Conservation (phyloP, 176 grass and related monocot genomes). For the Musa itinerans region DNA sequence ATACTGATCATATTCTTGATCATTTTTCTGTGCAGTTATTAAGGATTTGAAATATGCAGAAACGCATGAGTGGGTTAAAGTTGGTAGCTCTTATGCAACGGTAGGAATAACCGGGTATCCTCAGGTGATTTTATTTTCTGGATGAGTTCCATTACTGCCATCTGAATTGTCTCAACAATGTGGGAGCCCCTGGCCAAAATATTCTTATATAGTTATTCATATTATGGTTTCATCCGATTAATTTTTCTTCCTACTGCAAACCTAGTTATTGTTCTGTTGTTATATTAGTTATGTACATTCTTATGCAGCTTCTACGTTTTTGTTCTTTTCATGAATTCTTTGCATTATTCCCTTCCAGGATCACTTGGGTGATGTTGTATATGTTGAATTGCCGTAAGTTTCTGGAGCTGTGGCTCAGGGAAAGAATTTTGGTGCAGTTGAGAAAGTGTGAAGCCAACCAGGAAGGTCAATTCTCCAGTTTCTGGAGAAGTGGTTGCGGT, state of each 20-base stretch:
- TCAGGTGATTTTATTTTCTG: slow-evolving; percentile 37
- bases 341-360: slow-evolving; percentile 25
- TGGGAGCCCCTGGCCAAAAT: background rate
- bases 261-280: too few relatives aligned
- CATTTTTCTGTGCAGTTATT: slow-evolving; percentile 44
- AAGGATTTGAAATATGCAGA: slow-evolving; percentile 89
- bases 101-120: slow-evolving; percentile 86
- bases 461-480: slow-evolving; percentile 63
- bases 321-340: too few relatives aligned
- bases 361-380: slow-evolving; percentile 85
- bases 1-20: background rate
- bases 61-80: slow-evolving; percentile 83
- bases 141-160: background rate
- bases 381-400: slow-evolving; percentile 74
- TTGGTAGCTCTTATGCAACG: slow-evolving; percentile 57
- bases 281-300: too few relatives aligned
- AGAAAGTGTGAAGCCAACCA: slow-evolving; percentile 91
- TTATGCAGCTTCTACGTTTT: too few relatives aligned
- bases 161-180: background rate
- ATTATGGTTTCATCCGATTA: too few relatives aligned
- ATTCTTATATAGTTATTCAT: too few relatives aligned
- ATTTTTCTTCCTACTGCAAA: too few relatives aligned
- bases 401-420: slow-evolving; percentile 45
- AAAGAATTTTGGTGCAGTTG: slow-evolving; percentile 68
- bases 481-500: slow-evolving; percentile 61